phyloP scores from a whole-genome alignment of 2,329 filamentous ascomycete species.

The Alternaria arbusti region DNA sequence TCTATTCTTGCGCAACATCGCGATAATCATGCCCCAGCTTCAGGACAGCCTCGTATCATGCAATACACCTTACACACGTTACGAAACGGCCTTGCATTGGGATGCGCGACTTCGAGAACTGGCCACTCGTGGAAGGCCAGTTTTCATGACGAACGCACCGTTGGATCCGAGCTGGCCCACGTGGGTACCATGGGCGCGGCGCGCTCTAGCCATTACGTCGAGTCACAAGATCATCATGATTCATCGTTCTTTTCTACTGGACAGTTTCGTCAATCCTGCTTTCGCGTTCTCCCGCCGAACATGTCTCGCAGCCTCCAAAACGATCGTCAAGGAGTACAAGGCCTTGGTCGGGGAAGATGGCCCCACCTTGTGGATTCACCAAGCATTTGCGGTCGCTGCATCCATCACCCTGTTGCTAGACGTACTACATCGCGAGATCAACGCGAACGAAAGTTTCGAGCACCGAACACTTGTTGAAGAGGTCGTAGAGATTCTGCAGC shows the following conservation, averaged over 20 bases:
- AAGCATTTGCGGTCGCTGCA: slow-evolving; percentile 38
- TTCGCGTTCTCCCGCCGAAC: slow-evolving; percentile 45
- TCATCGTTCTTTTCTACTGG: slow-evolving; percentile 45
- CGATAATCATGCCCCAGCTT: slow-evolving; percentile 44
- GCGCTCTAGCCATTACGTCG: slow-evolving; percentile 6
- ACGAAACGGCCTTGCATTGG: slow-evolving; percentile 47
- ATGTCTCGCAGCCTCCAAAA: slow-evolving; percentile 48
- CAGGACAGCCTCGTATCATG: slow-evolving; percentile 42
- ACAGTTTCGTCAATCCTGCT: slow-evolving; percentile 47
- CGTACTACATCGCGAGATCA: background rate
- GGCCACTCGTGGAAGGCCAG: slow-evolving; percentile 37
- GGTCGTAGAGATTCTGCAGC: background rate
- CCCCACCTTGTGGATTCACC: slow-evolving; percentile 49
- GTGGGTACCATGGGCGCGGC: slow-evolving; percentile 38
- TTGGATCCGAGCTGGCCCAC: slow-evolving; percentile 41
- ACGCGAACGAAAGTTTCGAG: background rate
- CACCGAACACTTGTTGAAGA: background rate
- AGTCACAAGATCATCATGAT: slow-evolving; percentile 50
- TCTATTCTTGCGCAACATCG: slow-evolving; percentile 43
- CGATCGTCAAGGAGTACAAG: slow-evolving; percentile 47
- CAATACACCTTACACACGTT: slow-evolving; percentile 48
- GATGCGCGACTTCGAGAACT: slow-evolving; percentile 44
- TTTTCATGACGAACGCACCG: slow-evolving; percentile 39
- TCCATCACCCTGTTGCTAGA: background rate
- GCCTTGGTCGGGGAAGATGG: slow-evolving; percentile 39